These are phyloP conservation scores for Metschnikowia drakensbergensis DNA, from an alignment of 805 yeast species.

Conservation along the genomic window DNA sequence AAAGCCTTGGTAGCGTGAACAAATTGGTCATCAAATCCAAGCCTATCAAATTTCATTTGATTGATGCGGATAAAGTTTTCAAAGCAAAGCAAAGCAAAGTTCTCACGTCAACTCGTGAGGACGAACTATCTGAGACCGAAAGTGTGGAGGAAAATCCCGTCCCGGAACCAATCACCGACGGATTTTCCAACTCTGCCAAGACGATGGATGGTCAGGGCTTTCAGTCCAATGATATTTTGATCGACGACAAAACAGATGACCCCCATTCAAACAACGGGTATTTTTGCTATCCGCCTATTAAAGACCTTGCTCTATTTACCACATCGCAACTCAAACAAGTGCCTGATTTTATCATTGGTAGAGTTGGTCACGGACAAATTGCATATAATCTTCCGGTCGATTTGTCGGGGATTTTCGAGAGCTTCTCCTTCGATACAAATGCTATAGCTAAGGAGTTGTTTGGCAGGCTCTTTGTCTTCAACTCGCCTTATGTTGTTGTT, in stretches of 20 bases:
- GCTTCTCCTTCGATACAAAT: constrained; percentile 29
- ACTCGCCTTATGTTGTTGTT: constrained; percentile 52
- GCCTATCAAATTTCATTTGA: constrained; percentile 39
- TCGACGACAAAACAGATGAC: constrained; percentile 15
- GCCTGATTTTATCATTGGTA: constrained; percentile 64
- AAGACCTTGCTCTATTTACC: constrained; percentile 43
- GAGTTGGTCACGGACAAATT: constrained; percentile 64
- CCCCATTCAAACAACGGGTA: constrained; percentile 39
- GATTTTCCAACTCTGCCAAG: constrained; percentile 24
- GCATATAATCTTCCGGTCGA: constrained; percentile 69
- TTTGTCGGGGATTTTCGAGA: constrained; percentile 47
- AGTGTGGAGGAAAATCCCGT: neutral
- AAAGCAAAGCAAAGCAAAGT: constrained; percentile 22
- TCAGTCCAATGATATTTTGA: neutral
- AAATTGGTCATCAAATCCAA: constrained; percentile 37
- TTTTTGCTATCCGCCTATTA: constrained; percentile 69
- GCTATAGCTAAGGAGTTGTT: constrained; percentile 43
- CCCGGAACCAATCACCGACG: constrained; percentile 14
- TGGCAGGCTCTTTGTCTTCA: constrained; percentile 36
- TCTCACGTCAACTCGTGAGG: constrained; percentile 1
- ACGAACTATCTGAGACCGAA: constrained; percentile 2
- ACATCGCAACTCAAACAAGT: constrained; percentile 49
- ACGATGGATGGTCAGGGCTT: neutral
- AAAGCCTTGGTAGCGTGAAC: constrained; percentile 25
- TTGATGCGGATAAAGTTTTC: constrained; percentile 40